A percentile compares a stretch with the other conserved stretches of the same genome.
Evolutionary conservation across 495 filamentous ascomycete species (phyloP).

Genomic region (Jackrogersella multiformis): DNA sequence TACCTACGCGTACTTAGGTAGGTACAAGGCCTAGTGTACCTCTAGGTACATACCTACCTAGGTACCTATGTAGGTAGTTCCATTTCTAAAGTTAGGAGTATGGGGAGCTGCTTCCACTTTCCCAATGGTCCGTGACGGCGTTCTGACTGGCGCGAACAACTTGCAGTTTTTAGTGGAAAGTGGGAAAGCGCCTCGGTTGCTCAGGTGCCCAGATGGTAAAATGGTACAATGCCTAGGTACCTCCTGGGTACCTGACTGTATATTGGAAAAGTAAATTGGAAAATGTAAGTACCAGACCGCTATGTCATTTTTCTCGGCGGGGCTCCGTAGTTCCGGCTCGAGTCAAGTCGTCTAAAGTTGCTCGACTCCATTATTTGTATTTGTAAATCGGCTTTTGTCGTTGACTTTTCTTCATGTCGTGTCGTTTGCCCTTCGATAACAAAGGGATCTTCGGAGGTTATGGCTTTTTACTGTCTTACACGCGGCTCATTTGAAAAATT

Average conservation of each 20-base stretch:
- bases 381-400: slow-evolving; percentile 14
- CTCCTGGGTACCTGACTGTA: too few relatives aligned
- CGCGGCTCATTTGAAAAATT: slow-evolving; percentile 23
- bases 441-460: slow-evolving; percentile 12
- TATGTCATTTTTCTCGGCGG: slow-evolving; percentile 20
- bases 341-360: slow-evolving; percentile 35
- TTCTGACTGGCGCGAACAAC: slow-evolving; percentile 12
- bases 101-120: slow-evolving; percentile 17
- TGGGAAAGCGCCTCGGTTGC: not conserved
- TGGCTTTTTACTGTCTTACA: slow-evolving; percentile 6
- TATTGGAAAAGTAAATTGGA: too few relatives aligned
- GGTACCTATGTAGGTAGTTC: not conserved
- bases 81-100: slow-evolving; percentile 9
- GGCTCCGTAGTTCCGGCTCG: slow-evolving; percentile 37
- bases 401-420: not conserved
- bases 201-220: too few relatives aligned
- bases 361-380: slow-evolving; percentile 28
- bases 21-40: too few relatives aligned
- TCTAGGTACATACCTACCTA: slow-evolving; percentile 1
- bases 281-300: not conserved
- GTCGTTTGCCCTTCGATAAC: slow-evolving; percentile 5
- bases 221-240: too few relatives aligned
- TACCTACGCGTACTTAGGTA: not conserved
- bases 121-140: slow-evolving; percentile 26
- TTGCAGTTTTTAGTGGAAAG: slow-evolving; percentile 14